Evolutionary conservation across 2,329 filamentous ascomycete species (phyloP).

Genomic region (Elsinoe batatas): DNA sequence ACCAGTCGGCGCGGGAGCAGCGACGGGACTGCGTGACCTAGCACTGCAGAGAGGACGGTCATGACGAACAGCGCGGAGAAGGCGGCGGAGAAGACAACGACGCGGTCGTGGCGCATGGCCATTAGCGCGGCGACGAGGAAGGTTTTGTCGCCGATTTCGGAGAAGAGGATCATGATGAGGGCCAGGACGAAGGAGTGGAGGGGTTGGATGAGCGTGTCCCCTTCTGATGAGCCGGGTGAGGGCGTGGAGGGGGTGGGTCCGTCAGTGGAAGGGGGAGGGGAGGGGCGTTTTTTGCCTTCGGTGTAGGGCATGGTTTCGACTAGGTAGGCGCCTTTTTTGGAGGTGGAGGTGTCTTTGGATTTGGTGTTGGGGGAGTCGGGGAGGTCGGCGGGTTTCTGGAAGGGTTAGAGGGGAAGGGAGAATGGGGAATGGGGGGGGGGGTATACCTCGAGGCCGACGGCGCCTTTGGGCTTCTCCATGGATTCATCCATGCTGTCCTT

Average conservation of each 20-base stretch:
- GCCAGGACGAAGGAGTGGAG: constrained; percentile 49
- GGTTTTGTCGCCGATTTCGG: constrained; percentile 96
- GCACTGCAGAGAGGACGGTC: constrained; percentile 85
- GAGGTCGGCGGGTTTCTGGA: constrained; percentile 13
- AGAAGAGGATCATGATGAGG: constrained; percentile 69
- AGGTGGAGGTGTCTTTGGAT: neutral
- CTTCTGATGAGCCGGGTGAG: constrained; percentile 42
- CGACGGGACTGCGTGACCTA: constrained; percentile 85
- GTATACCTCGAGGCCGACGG: constrained; percentile 45
- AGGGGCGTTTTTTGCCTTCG: constrained; percentile 25
- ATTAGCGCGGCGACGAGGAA: constrained; percentile 95
- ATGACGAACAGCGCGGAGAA: constrained; percentile 84
- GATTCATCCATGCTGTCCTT: constrained; percentile 22
- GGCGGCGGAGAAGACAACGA: constrained; percentile 92
- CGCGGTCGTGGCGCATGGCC: constrained; percentile 95
- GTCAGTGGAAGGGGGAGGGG: constrained; percentile 24
- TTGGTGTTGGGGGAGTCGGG: constrained; percentile 2
- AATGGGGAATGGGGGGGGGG: constrained; percentile 39
- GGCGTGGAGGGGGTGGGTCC: neutral
- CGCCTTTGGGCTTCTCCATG: constrained; percentile 29
- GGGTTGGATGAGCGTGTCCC: constrained; percentile 58
- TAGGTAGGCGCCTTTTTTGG: constrained; percentile 11
- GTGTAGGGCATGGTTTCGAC: constrained; percentile 30
- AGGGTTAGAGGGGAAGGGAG: constrained; percentile 22
- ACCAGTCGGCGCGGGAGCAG: constrained; percentile 86